Evolutionary conservation across 2,329 filamentous ascomycete genomes (phyloP).

Genomic region (Trichoderma hamatum): DNA sequence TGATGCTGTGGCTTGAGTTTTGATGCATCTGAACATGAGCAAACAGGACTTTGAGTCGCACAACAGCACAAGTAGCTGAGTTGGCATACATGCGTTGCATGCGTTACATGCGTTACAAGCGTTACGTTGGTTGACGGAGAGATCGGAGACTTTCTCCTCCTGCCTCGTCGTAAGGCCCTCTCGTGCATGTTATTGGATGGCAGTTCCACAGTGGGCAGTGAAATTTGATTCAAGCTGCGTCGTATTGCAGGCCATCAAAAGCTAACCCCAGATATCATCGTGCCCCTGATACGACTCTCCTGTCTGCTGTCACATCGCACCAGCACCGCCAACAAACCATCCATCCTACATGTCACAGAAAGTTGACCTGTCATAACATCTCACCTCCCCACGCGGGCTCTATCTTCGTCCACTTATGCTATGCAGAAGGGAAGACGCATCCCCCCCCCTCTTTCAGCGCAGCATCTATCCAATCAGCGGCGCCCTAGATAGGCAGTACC

Average conservation of each 20-base stretch:
- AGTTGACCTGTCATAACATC: constrained; percentile 14
- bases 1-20: not conserved
- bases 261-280: constrained; percentile 16
- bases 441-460: not conserved
- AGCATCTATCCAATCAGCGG: constrained; percentile 8
- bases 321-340: not conserved
- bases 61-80: not conserved
- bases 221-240: constrained; percentile 8
- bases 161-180: not conserved
- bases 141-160: not conserved
- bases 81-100: not conserved
- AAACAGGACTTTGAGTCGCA: not conserved
- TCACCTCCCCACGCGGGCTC: constrained; percentile 11
- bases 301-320: constrained; percentile 4
- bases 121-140: not conserved
- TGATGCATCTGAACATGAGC: not conserved
- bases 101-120: not conserved
- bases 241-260: constrained; percentile 18
- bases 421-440: not conserved
- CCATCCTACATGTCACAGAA: not conserved
- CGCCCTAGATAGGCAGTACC: not conserved
- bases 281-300: constrained; percentile 22
- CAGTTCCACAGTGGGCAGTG: not conserved
- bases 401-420: not conserved
- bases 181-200: not conserved